Evolutionary conservation across 73 alveolate species (phyloP).

Genomic region (Uronychia binucleata): DNA sequence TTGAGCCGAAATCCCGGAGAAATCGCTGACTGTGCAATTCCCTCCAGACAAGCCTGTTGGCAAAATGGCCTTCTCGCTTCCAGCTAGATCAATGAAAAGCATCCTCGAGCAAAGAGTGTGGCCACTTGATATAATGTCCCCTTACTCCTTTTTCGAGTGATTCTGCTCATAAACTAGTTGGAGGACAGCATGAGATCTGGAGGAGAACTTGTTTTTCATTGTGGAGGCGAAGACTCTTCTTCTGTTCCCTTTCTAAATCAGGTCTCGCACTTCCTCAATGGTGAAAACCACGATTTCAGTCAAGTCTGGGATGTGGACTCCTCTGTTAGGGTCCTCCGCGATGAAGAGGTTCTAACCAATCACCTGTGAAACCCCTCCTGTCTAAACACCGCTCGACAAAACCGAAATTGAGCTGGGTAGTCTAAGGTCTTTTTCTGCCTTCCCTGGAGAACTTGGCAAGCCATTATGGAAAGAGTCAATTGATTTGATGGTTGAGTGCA

Average conservation of each 20-base stretch:
- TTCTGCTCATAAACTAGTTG: conserved; percentile 44
- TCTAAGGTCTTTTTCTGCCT: too few species aligned
- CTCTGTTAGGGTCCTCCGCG: conserved; percentile 76
- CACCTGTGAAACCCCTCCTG: neutral
- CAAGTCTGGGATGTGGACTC: conserved; percentile 74
- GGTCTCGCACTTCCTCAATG: conserved; percentile 65
- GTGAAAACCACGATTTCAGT: conserved; percentile 62
- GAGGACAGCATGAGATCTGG: conserved; percentile 88
- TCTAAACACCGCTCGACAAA: too few species aligned
- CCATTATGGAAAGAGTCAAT: too few species aligned
- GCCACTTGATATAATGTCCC: neutral
- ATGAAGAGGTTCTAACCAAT: conserved; percentile 35
- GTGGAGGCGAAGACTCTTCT: conserved; percentile 85
- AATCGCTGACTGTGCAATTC: too few species aligned
- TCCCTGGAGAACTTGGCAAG: too few species aligned
- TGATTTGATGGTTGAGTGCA: too few species aligned
- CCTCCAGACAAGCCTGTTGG: too few species aligned
- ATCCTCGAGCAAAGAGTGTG: conserved; percentile 33
- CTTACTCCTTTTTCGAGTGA: neutral
- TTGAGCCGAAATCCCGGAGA: neutral
- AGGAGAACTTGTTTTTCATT: conserved; percentile 67
- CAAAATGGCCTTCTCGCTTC: conserved; percentile 85
- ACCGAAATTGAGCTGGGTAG: too few species aligned
- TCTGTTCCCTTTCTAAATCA: conserved; percentile 76
- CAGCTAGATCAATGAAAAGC: conserved; percentile 78